phyloP scores from a whole-genome alignment of 305 asterid species.

The Fraxinus baroniana region DNA sequence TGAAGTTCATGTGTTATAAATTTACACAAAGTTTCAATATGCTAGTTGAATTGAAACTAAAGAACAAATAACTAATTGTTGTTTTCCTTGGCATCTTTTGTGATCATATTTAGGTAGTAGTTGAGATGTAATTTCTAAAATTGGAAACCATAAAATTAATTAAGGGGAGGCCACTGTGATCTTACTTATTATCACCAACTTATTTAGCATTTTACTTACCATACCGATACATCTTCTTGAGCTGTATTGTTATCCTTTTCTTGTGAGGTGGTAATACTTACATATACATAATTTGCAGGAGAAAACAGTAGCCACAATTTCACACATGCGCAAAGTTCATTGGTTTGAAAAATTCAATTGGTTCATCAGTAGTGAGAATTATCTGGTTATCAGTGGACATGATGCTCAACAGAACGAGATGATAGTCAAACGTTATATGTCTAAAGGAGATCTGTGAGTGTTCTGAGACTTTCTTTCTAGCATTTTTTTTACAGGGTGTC shows the following conservation, averaged over 20 bases:
- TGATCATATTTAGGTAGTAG: neutral
- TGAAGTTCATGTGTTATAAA: slow-evolving; percentile 16
- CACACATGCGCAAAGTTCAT: slow-evolving; percentile 96
- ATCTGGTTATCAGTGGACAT: slow-evolving; percentile 87
- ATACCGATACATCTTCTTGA: slow-evolving; percentile 11
- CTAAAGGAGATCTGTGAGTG: slow-evolving; percentile 96
- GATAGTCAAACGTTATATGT: slow-evolving; percentile 97
- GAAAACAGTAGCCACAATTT: slow-evolving; percentile 86
- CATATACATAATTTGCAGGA: slow-evolving; percentile 52
- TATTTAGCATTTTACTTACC: neutral
- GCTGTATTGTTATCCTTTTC: slow-evolving; percentile 10
- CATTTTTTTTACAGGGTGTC: neutral
- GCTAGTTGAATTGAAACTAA: neutral
- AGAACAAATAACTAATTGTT: slow-evolving; percentile 1
- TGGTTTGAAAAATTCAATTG: slow-evolving; percentile 99
- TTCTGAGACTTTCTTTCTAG: neutral
- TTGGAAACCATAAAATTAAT: neutral
- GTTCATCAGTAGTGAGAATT: slow-evolving; percentile 98
- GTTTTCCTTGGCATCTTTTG: neutral
- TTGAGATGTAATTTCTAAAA: neutral
- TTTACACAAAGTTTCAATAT: neutral
- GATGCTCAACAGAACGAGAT: slow-evolving; percentile 98
- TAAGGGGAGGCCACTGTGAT: neutral
- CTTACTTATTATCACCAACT: neutral
- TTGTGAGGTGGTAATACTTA: slow-evolving; percentile 12